These are phyloP conservation scores for Brassica incana DNA, from an alignment of 345 rosid genomes.

Conservation along the genomic window DNA sequence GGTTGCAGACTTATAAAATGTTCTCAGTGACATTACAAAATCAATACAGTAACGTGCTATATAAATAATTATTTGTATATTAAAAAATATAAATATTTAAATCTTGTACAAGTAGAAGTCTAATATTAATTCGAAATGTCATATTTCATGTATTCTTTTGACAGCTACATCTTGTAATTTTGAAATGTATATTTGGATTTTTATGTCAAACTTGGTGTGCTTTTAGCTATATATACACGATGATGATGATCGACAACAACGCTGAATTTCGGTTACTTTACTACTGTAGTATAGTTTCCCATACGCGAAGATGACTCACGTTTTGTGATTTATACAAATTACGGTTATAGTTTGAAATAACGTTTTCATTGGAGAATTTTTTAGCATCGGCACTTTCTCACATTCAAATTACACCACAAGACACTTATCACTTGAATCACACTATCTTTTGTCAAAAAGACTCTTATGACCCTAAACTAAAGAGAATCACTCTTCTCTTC, in stretches of 20 bases:
- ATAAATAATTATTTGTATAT: neutral
- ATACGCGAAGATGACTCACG: neutral
- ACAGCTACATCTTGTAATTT: neutral
- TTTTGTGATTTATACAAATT: neutral
- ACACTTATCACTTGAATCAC: no score
- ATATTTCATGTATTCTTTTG: neutral
- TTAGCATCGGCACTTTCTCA: no score
- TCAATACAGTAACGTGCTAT: neutral
- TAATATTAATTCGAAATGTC: neutral
- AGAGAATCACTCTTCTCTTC: no score
- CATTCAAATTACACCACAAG: no score
- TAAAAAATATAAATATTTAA: neutral
- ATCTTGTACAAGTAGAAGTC: neutral
- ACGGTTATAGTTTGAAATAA: slow-evolving; percentile 3
- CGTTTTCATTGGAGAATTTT: neutral
- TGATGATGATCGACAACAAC: neutral
- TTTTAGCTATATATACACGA: slow-evolving; percentile 13
- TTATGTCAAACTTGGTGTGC: neutral
- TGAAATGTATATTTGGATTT: neutral
- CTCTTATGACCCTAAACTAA: no score
- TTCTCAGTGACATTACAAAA: neutral
- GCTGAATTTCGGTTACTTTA: no score
- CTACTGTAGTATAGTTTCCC: no score
- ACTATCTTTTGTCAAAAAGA: no score
- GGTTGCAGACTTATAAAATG: neutral